Base-by-base conservation (phyloP, 805 yeast species). In the Starmerella floris region DNA sequence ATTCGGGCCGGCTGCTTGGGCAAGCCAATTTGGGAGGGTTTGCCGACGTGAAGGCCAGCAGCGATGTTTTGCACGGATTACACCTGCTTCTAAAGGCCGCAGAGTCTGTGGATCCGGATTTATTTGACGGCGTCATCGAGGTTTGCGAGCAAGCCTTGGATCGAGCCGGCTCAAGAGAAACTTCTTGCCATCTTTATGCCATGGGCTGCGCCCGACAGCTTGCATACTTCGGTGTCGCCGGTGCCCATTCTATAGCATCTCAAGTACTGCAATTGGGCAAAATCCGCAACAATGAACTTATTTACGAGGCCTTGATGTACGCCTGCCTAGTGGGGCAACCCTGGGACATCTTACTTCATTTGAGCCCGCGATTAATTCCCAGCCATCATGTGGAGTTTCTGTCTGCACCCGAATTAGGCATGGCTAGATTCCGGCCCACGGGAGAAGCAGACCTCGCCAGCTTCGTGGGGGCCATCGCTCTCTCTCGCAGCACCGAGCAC, bases 301-400 rank as follows among this genome's bases (percentile, higher is more conserved):
- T 13, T 11, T 23, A 31, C 19, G 51, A 50, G 30, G 37, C 35
- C 26, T 36, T 35, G 21, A 36, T 28, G 6, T 48, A 35, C 21
- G 27, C 49, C 4, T 43, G 48, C 28, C 10, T 40, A 1, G 32
- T 31, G 10, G 44, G 48, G 4, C 46, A 41, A 31, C 20, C 38
- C 5, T 10, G 19, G 10, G 16, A 17, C 3, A 20, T 35, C 5
- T n/a, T 49, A 23, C 2, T 23, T 1, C 26, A 27, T 13, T 8
- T 39, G 10, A 36, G 27, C 6, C 40, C 39, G 4, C 3, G 6
- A 2, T 5, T 30, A 4, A 49, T 49, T n/a, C 31, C 30, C 3
- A 19, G 37, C 5, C 10, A 27, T 25, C 51, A 49, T 22, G 32
- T 49, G 3, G 52, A 49, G 36, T 49, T 49, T 25, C 8, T 21